Evolutionary conservation across 345 rosid genomes (phyloP), one percentile per base, ranked within the genome.

Genomic region (Camelina neglecta): DNA sequence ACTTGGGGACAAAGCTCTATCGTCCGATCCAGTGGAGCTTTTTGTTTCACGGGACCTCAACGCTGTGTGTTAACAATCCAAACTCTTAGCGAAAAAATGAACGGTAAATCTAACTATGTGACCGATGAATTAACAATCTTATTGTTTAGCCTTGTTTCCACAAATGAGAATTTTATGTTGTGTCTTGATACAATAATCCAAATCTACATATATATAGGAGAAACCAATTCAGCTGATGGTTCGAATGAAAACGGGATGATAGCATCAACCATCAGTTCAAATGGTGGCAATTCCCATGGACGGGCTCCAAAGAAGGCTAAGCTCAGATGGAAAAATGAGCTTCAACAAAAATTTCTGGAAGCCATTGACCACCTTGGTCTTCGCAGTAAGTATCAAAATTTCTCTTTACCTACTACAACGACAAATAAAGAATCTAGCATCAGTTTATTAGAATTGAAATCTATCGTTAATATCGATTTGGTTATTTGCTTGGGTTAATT

Each of bases 241-340:
- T 67, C 31, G 12, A 24, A 8, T 3, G 4, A 12, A 49, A 39
- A 38, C 0, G 13, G 0, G 7, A 15, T 2, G 15, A 2, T 6
- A 11, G 2, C 2, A 3, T 7, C 59, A 56, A 35, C 18, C 51
- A 58, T 3, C 6, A 18, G 8, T 11, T 18, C n/a, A 38, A 0
- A 31, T 3, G 71, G 11, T 6, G 65, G 11, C 26, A 71, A 49
- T n/a, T 62, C 62, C 10, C 36, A 6, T 21, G 11, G 45, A 2
- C 5, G 26, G 8, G 64, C 74, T 7, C 67, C 56, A 0, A 81
- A 72, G 35, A 91, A 82, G 77, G 9, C 77, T 33, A 85, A 86
- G 82, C 75, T 91, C 31, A 82, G 60, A 29, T 89, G 97, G 97
- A 83, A 87, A 0, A 42, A 33, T 18, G 42, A 79, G 5, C 93